Base-by-base conservation (phyloP, 345 rosid species). In the Ceriops decandra region DNA sequence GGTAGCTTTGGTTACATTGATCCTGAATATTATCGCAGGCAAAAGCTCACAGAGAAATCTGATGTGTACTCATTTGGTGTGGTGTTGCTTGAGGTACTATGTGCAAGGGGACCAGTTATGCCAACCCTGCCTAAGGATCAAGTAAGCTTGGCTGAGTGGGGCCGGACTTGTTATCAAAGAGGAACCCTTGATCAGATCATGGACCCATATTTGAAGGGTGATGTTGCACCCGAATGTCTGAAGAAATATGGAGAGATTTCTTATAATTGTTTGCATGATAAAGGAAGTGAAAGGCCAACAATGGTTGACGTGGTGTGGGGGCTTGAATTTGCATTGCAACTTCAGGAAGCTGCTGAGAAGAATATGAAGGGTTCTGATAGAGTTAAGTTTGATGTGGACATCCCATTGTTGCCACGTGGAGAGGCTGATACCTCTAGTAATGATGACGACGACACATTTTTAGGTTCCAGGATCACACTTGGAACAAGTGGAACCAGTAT, bases 1-100 rank as follows among this genome's bases (percentile, higher is more conserved):
- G 88, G 90, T 30, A 80, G 81, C 57, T 5, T 83, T 2, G 84
- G 90, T 2, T 86, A 86, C 60, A 60, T 86, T 60, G 91, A 88
- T 32, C 91, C 91, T 0, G 91, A 88, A 61, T 85, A 85, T 60
- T 76, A 26, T 11, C 82, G 86, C 27, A 82, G 75, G 27, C 83
- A 83, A 52, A 66, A 69, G 31, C 62, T 88, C 11, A 86, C 89
- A 0, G 90, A 85, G 8, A 86, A 86, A 77, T 85, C 90, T 0
- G 95, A 89, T 70, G 90, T 86, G 49, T 89, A 89, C 67, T 89
- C 90, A 1, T 89, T 86, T 11, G 91, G 88, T 2, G 83, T 85
- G 26, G 90, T 86, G 57, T 35, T 87, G 62, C 76, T 78, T 16
- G 95, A 89, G 62, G 85, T 81, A 13, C 9, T 86, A 16, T 83